phyloP scores from a whole-genome alignment of 345 rosid species.

The Sisymbrium irio region DNA sequence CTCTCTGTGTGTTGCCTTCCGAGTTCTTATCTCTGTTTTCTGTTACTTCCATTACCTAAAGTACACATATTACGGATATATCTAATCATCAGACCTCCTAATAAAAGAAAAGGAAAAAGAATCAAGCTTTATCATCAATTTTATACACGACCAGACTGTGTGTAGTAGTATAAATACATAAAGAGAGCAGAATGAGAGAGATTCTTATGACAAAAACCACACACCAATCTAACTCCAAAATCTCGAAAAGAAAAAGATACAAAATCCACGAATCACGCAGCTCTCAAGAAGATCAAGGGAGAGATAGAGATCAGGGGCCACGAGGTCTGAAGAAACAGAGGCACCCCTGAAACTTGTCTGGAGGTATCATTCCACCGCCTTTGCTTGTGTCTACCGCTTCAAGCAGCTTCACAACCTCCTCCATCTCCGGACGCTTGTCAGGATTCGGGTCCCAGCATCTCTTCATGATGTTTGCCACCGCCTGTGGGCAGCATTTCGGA shows the following conservation, averaged over 20 bases:
- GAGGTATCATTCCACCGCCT: constrained; percentile 94
- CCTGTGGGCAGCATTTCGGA: constrained; percentile 73
- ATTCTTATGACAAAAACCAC: constrained; percentile 2
- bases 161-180: constrained; percentile 22
- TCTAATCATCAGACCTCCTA: neutral
- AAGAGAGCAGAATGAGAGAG: neutral
- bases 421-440: constrained; percentile 76
- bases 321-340: constrained; percentile 60
- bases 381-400: constrained; percentile 75
- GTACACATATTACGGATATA: neutral
- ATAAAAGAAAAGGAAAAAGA: neutral
- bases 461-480: constrained; percentile 64
- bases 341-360: constrained; percentile 62
- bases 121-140: constrained; percentile 9
- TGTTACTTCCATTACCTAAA: neutral
- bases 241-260: constrained; percentile 8
- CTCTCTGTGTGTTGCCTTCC: neutral
- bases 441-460: constrained; percentile 80
- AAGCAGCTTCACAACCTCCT: constrained; percentile 63
- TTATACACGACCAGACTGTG: constrained; percentile 17
- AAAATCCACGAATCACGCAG: constrained; percentile 27
- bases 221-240: constrained; percentile 24
- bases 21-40: neutral
- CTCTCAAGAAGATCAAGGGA: constrained; percentile 3
- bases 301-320: constrained; percentile 50